Percentiles rank a stretch among this genome's conserved stretches.
phyloP scores from a whole-genome alignment of 805 yeast species.

The Candida ortonii region DNA sequence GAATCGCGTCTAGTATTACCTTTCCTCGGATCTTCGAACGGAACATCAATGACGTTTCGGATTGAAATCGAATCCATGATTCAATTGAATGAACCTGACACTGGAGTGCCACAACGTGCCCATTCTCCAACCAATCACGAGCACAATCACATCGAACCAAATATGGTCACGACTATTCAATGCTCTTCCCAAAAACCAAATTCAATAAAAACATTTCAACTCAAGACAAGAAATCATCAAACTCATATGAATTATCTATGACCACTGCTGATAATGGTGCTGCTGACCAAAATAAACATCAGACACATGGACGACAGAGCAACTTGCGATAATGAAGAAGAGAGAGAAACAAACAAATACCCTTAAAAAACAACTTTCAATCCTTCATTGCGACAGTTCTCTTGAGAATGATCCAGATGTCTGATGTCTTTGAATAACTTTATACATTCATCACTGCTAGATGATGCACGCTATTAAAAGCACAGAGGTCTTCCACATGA shows the following conservation, averaged over 20 bases:
- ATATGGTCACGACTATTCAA: constrained; percentile 3
- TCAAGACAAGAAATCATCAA: constrained; percentile 30
- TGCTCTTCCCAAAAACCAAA: constrained; percentile 5
- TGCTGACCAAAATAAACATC: constrained; percentile 33
- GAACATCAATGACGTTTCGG: not conserved
- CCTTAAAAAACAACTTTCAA: constrained; percentile 16
- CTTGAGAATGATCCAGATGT: not conserved
- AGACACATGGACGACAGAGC: constrained; percentile 4
- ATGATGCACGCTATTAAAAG: constrained; percentile 39
- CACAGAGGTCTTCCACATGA: constrained; percentile 31
- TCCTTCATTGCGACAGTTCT: not conserved
- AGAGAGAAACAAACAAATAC: constrained; percentile 21
- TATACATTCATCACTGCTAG: constrained; percentile 37
- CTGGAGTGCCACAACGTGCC: not conserved
- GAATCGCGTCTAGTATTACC: constrained; percentile 29
- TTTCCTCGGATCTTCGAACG: too few relatives aligned
- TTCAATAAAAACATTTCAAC: too few relatives aligned
- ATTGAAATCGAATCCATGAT: too few relatives aligned
- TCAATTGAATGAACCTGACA: not conserved
- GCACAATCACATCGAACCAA: too few relatives aligned
- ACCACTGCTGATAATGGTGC: constrained; percentile 37
- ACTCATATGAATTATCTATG: constrained; percentile 29
- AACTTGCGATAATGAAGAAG: constrained; percentile 2
- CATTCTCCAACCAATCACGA: too few relatives aligned
- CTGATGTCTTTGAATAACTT: constrained; percentile 10